Percentiles rank a stretch among this genome's conserved stretches.
phyloP scores from a whole-genome alignment of 768 basidiomycete species.

The Lactarius evosmus region DNA sequence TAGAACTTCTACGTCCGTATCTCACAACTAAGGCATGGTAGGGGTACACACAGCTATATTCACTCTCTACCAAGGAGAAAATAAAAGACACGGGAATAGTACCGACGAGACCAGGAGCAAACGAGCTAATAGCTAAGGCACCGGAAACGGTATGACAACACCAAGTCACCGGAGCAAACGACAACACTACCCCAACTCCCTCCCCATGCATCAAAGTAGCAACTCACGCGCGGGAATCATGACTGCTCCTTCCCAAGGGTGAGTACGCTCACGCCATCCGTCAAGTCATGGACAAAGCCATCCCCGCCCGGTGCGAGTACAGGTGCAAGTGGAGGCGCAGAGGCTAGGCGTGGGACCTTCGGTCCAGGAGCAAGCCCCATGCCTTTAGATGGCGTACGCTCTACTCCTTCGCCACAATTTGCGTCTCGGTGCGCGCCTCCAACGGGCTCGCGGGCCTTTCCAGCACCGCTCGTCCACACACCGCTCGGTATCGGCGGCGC shows the following conservation, averaged over 20 bases:
- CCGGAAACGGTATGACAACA: background rate
- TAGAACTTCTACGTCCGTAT: background rate
- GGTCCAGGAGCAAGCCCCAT: conserved; percentile 1
- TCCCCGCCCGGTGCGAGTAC: conserved; percentile 39
- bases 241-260: conserved; percentile 56
- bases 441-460: conserved; percentile 20
- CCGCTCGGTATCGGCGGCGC: conserved; percentile 51
- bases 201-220: conserved; percentile 41
- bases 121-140: background rate
- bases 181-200: conserved; percentile 58
- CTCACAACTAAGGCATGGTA: background rate
- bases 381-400: conserved; percentile 16
- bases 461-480: conserved; percentile 49
- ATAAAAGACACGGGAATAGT: conserved; percentile 19
- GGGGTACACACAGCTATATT: conserved; percentile 25
- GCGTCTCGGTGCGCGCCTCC: conserved; percentile 11
- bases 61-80: conserved; percentile 10
- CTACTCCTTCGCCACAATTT: conserved; percentile 9
- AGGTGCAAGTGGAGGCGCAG: conserved; percentile 2
- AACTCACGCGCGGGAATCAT: conserved; percentile 40
- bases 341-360: conserved; percentile 2
- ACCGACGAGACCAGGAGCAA: conserved; percentile 4
- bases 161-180: conserved; percentile 49
- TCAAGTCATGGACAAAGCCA: conserved; percentile 78
- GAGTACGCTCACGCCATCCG: conserved; percentile 52